Evolutionary conservation across 148 eudicot species (phyloP).

Genomic region (Vaccinium darrowii): DNA sequence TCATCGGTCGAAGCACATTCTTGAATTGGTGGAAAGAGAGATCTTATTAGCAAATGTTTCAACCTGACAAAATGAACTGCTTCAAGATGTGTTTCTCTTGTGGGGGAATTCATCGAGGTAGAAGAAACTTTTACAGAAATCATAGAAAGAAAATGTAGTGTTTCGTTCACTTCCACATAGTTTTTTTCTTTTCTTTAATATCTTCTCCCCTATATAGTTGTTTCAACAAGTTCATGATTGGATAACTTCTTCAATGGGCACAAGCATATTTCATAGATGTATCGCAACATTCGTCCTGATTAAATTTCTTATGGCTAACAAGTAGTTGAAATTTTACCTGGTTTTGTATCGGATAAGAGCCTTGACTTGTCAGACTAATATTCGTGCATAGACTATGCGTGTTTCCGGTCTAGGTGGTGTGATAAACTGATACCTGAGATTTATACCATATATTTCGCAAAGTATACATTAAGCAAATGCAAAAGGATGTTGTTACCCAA

Average conservation of each 20-base stretch:
- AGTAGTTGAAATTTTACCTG: background rate
- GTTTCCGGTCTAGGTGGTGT: no score
- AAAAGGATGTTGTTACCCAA: no score
- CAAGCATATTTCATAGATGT: background rate
- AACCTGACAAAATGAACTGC: background rate
- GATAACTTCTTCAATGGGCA: background rate
- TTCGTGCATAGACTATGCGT: no score
- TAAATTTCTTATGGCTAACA: background rate
- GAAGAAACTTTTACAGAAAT: background rate
- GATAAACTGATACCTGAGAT: no score
- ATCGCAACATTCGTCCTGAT: background rate
- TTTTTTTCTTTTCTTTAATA: background rate
- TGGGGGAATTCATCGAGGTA: background rate
- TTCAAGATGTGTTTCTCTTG: background rate
- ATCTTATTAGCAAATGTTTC: constrained; percentile 28
- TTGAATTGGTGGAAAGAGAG: constrained; percentile 64
- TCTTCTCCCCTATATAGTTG: background rate
- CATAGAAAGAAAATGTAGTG: background rate
- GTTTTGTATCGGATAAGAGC: background rate
- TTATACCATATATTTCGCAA: no score
- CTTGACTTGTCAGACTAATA: background rate
- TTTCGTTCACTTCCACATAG: background rate
- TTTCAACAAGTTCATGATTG: background rate
- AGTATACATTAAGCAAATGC: no score
- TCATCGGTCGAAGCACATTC: constrained; percentile 43